Base-by-base conservation (phyloP, 768 basidiomycete species). In the Cystoderma amianthinum region DNA sequence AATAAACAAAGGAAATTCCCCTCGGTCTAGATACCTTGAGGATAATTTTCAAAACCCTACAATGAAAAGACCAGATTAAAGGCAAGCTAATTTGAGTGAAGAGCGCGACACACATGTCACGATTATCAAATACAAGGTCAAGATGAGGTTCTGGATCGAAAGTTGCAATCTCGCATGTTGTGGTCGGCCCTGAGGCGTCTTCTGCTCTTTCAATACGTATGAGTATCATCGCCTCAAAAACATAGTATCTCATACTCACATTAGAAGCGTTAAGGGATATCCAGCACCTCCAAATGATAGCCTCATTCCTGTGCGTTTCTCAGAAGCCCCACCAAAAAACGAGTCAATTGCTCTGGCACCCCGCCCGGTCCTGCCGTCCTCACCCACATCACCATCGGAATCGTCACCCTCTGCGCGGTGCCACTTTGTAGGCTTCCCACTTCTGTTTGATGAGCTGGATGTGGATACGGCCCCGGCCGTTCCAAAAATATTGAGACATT, bases 401-500 rank as follows among this genome's bases (percentile, higher is more conserved):
- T 69, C 70, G 6, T 61, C 73, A 10, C 74, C 76, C 0, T 64
- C 72, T 35, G 63, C 58, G 39, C 60, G 63, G 41, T 63, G 67
- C 72, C 74, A 78, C 42, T 63, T 68, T 53, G 67, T 77, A 48
- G 62, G 67, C 47, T 69, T 71, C 6, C 48, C 52, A 25, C 41
- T 43, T 36, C 40, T 51, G n/a, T 56, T 44, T 48, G 40, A 22
- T 40, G 52, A 55, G 11, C 63, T 55, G 11, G 64, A 28, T 6
- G 9, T 53, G 24, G 57, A 53, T 22, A 61, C 54, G 28, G 68
- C 59, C 10, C 75, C 70, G 1, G 85, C 88, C 9, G 91, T 87
- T 20, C 95, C 94, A 52, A 94, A 97, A 42, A 97, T 83, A 52
- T 95, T 94, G 22, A 99, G 69, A 52, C 89, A 93, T 48, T 96